Evolutionary conservation across 495 filamentous ascomycete genomes (phyloP).

Genomic region (Trichoderma parareesei): DNA sequence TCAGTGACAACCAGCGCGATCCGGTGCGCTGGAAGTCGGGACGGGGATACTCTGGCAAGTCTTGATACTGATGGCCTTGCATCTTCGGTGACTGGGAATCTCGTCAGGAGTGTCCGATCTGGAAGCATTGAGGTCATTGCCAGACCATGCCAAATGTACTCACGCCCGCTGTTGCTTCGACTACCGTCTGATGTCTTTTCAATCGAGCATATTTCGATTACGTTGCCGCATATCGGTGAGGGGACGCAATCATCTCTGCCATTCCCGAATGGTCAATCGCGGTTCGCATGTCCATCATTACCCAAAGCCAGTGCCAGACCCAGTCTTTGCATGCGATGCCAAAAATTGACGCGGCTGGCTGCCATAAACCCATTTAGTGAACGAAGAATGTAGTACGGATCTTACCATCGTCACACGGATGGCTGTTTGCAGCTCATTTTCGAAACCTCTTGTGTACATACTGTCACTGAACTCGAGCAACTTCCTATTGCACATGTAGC

Average conservation of each 20-base stretch:
- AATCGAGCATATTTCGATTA: not conserved
- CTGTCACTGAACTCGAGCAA: too few species aligned
- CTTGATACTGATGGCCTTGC: not conserved
- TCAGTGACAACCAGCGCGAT: conserved; percentile 44
- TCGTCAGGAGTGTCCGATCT: too few species aligned
- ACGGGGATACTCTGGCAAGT: conserved; percentile 24
- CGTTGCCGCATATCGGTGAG: not conserved
- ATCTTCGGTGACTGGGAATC: not conserved
- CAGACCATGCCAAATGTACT: too few species aligned
- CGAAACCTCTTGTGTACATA: too few species aligned
- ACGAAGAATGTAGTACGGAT: not conserved
- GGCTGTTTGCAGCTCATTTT: too few species aligned
- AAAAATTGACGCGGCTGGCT: not conserved
- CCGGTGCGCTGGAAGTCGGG: conserved; percentile 46
- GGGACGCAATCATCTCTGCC: not conserved
- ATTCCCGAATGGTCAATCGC: not conserved
- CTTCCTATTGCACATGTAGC: too few species aligned
- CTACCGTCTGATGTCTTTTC: too few species aligned
- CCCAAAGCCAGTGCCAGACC: not conserved
- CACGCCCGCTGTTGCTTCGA: too few species aligned
- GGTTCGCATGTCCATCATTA: not conserved
- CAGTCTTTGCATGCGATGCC: not conserved
- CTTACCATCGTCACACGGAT: not conserved
- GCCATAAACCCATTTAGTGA: not conserved
- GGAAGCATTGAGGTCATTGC: too few species aligned